These are phyloP conservation scores for Hyaloscypha bicolor DNA, from an alignment of 495 filamentous ascomycete genomes.

Conservation along the genomic window DNA sequence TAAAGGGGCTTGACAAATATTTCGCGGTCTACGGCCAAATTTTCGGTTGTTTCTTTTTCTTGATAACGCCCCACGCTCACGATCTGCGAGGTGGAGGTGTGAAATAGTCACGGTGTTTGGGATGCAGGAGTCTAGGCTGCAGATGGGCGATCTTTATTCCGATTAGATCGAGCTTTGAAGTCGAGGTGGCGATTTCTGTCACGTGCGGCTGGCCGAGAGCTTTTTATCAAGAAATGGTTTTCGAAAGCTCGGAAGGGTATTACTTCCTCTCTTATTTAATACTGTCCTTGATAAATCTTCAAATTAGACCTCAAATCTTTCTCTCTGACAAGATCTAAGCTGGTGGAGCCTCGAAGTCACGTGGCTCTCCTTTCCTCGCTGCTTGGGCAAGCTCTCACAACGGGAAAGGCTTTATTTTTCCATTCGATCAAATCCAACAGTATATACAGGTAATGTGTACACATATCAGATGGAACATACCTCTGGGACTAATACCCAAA, in stretches of 20 bases:
- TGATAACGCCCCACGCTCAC: slow-evolving; percentile 29
- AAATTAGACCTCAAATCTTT: background rate
- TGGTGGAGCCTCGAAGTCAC: background rate
- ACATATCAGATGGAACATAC: background rate
- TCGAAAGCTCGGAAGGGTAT: too few relatives aligned
- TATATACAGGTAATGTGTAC: too few relatives aligned
- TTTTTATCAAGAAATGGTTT: background rate
- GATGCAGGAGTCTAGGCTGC: background rate
- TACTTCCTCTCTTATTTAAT: too few relatives aligned
- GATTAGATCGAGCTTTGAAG: background rate
- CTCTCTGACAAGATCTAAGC: background rate
- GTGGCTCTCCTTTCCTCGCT: background rate
- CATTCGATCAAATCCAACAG: background rate
- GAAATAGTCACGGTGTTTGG: slow-evolving; percentile 7
- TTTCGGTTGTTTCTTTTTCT: slow-evolving; percentile 29
- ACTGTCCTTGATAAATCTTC: too few relatives aligned
- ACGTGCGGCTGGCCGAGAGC: background rate
- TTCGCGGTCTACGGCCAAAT: slow-evolving; percentile 24
- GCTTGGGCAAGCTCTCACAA: background rate
- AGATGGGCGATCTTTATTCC: background rate
- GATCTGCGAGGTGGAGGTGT: slow-evolving; percentile 9
- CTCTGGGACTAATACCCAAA: background rate
- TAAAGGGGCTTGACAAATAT: slow-evolving; percentile 22
- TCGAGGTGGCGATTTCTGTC: background rate
- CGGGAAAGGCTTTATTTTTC: background rate